These are phyloP conservation scores for Aeschynomene evenia DNA, from an alignment of 306 rosid genomes.

Conservation along the genomic window DNA sequence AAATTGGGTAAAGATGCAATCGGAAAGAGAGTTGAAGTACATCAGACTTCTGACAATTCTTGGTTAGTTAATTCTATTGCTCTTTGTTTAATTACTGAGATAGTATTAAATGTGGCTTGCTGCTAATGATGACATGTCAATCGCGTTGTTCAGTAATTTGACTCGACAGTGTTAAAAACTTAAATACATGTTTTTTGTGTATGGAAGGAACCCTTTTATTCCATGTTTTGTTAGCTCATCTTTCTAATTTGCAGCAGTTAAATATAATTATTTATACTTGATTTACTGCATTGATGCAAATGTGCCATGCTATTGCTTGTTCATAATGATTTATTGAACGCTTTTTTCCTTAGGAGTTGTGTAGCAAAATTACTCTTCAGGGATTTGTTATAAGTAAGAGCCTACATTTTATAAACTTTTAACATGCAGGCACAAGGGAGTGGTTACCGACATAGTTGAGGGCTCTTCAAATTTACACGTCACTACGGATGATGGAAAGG, in stretches of 20 bases:
- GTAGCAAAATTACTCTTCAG: not conserved
- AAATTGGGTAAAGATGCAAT: conserved; percentile 92
- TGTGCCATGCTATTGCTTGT: not conserved
- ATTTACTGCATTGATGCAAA: not conserved
- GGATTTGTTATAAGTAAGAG: not conserved
- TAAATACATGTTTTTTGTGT: not conserved
- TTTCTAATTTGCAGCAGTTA: not conserved
- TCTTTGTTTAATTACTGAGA: not conserved
- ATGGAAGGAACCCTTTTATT: not conserved
- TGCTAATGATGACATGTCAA: not conserved
- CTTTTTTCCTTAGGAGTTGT: not conserved
- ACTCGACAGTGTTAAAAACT: no score
- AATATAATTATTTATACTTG: not conserved
- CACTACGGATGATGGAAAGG: conserved; percentile 57
- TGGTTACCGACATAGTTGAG: conserved; percentile 50
- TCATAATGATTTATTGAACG: not conserved
- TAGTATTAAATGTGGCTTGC: not conserved
- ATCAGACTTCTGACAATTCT: conserved; percentile 73
- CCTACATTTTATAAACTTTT: not conserved
- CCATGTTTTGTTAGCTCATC: not conserved
- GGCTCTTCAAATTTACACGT: conserved; percentile 56
- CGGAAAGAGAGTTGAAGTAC: conserved; percentile 97
- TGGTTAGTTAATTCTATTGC: conserved; percentile 57
- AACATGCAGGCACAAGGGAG: conserved; percentile 62
- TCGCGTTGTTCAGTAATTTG: not conserved